Evolutionary conservation across 345 rosid species (phyloP).

Genomic region (Clarkia xantiana): DNA sequence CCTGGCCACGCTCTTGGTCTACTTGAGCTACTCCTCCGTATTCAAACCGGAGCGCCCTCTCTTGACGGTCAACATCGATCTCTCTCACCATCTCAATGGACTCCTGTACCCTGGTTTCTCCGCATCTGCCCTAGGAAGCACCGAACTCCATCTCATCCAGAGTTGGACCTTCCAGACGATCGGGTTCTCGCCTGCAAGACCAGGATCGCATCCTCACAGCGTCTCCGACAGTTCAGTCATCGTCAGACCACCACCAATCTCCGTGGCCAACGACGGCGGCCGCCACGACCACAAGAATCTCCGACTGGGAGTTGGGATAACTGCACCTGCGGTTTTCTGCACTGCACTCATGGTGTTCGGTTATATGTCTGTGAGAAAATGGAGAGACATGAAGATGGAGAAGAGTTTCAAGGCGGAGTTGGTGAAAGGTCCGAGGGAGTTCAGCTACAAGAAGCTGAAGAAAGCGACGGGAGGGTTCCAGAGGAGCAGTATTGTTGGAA

Average conservation of each 20-base stretch:
- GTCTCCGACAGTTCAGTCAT: slow-evolving; percentile 55
- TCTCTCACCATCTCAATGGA: slow-evolving; percentile 41
- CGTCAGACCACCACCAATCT: slow-evolving; percentile 15
- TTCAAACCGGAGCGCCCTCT: slow-evolving; percentile 45
- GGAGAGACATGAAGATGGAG: slow-evolving; percentile 34
- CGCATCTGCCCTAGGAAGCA: slow-evolving; percentile 82
- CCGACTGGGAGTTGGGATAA: slow-evolving; percentile 57
- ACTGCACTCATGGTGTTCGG: slow-evolving; percentile 45
- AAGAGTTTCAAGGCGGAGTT: slow-evolving; percentile 49
- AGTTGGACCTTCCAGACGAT: slow-evolving; percentile 63
- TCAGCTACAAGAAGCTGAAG: slow-evolving; percentile 56
- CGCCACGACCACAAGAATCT: slow-evolving; percentile 27
- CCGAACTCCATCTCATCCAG: slow-evolving; percentile 60
- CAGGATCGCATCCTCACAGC: slow-evolving; percentile 45
- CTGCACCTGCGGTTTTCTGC: slow-evolving; percentile 61
- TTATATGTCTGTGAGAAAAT: slow-evolving; percentile 41
- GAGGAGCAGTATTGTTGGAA: slow-evolving; percentile 59
- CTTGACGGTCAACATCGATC: slow-evolving; percentile 40
- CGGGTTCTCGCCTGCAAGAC: slow-evolving; percentile 45
- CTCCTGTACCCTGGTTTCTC: slow-evolving; percentile 68
- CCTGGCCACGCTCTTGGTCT: slow-evolving; percentile 36
- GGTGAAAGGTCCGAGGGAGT: slow-evolving; percentile 55
- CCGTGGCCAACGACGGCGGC: slow-evolving; percentile 17
- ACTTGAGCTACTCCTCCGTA: slow-evolving; percentile 35
- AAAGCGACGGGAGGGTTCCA: slow-evolving; percentile 76